Evolutionary conservation across 192 early-diverging fungal species (phyloP).

Genomic region (Backusella mclennaniae): DNA sequence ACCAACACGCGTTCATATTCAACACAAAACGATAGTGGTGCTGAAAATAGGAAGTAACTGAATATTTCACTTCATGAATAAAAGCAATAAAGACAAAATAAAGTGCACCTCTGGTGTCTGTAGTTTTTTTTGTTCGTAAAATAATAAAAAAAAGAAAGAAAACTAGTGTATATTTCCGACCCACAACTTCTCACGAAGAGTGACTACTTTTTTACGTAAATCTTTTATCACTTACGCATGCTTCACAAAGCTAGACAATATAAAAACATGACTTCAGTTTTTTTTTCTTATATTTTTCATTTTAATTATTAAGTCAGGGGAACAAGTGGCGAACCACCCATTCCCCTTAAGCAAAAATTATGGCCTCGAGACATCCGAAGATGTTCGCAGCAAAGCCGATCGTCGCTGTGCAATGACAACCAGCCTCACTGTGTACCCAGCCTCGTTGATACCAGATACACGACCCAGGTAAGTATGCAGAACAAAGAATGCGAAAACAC

Average conservation of each 20-base stretch:
- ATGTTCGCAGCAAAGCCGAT: conserved; percentile 27
- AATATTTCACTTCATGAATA: no score
- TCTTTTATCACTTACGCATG: no score
- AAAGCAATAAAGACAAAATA: no score
- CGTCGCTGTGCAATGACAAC: conserved; percentile 31
- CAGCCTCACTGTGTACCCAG: conserved; percentile 16
- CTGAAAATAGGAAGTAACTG: no score
- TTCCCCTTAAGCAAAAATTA: conserved; percentile 27
- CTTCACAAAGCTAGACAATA: background rate
- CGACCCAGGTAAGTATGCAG: conserved; percentile 34
- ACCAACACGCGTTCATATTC: no score
- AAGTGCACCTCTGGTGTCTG: no score
- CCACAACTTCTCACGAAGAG: background rate
- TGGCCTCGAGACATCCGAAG: conserved; percentile 32
- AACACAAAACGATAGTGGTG: no score
- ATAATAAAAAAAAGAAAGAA: no score
- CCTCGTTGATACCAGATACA: conserved; percentile 22
- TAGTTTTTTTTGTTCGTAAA: no score
- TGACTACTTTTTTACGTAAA: background rate
- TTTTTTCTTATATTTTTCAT: conserved; percentile 10
- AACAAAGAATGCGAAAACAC: background rate
- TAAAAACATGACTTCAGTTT: background rate
- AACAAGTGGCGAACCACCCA: conserved; percentile 21
- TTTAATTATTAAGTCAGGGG: conserved; percentile 13
- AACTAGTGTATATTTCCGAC: no score